Evolutionary conservation across 2,329 filamentous ascomycete species (phyloP), one percentile per base, ranked within the genome.

Genomic region (Arthrobotrys pseudoclavata): DNA sequence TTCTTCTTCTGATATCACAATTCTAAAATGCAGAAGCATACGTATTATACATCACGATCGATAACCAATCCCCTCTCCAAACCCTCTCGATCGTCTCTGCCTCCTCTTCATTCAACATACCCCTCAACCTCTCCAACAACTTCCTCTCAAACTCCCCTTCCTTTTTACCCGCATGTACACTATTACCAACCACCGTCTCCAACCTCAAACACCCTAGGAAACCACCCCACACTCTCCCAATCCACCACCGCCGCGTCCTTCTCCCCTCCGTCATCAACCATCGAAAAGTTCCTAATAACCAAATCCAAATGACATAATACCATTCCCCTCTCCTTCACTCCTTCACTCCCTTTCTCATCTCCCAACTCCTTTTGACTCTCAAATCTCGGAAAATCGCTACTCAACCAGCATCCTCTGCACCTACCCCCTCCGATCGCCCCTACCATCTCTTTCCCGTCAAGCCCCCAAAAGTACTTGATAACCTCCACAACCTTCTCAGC

Each of bases 191-290:
- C 18, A 22, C 42, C 7, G 37, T 40, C 48, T 69, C 53, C 53
- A 69, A 52, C 22, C 53, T 37, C 52, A 50, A 69, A 61, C 10
- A n/a, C 24, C 15, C 42, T 61, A 13, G 66, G 66, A 62, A 61
- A 62, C 31, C 31, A 69, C 22, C 53, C 66, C 15, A 34, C 66
- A 20, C 26, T 62, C 13, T 62, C 42, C 66, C 66, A 69, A 40
- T 60, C 52, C 26, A 69, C 7, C 18, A 69, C 18, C 13, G 7
- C 31, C 1, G 12, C 31, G 6, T 34, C 31, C 12, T 34, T 34
- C 4, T 4, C 45, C 31, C n/a, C 26, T 15, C 34, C 3, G 20
- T 40, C 47, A 13, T 31, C 67, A 5, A 40, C 31, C 45, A 62
- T 18, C 22, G 52, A 29, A 5, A 61, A 40, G 42, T 61, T 69